Evolutionary conservation across 2,329 filamentous ascomycete species (phyloP).

Genomic region (Talaromyces marneffei): DNA sequence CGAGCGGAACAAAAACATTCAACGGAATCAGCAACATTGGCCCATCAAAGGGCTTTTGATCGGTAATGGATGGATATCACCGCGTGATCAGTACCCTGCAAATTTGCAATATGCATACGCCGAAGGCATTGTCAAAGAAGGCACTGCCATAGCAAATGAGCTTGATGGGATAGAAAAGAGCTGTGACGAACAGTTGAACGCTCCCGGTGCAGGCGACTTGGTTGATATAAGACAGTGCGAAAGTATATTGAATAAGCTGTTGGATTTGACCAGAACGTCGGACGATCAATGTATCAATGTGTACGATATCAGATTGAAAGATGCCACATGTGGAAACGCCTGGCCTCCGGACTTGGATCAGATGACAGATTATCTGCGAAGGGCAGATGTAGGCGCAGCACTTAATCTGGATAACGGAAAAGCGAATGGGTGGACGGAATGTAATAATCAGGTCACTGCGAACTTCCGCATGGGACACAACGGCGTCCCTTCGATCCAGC

Average conservation of each 20-base stretch:
- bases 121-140: constrained; percentile 64
- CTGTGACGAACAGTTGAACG: constrained; percentile 59
- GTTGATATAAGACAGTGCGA: constrained; percentile 73
- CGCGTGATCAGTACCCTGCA: constrained; percentile 78
- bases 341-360: constrained; percentile 83
- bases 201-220: constrained; percentile 52
- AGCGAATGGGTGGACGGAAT: constrained; percentile 85
- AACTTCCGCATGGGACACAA: constrained; percentile 68
- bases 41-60: constrained; percentile 80
- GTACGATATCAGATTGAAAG: constrained; percentile 84
- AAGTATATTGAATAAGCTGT: constrained; percentile 64
- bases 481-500: constrained; percentile 58
- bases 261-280: constrained; percentile 56
- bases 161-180: constrained; percentile 64
- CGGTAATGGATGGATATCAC: constrained; percentile 96
- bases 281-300: constrained; percentile 75
- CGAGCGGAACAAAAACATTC: constrained; percentile 67
- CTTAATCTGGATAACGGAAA: constrained; percentile 79
- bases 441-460: constrained; percentile 68
- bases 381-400: constrained; percentile 69
- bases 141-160: constrained; percentile 56
- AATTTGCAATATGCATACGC: constrained; percentile 80
- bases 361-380: constrained; percentile 79
- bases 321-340: constrained; percentile 87
- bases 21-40: constrained; percentile 53